Evolutionary conservation across 208 protist genomes (phyloP).

Genomic region (Leishmania tarentolae): DNA sequence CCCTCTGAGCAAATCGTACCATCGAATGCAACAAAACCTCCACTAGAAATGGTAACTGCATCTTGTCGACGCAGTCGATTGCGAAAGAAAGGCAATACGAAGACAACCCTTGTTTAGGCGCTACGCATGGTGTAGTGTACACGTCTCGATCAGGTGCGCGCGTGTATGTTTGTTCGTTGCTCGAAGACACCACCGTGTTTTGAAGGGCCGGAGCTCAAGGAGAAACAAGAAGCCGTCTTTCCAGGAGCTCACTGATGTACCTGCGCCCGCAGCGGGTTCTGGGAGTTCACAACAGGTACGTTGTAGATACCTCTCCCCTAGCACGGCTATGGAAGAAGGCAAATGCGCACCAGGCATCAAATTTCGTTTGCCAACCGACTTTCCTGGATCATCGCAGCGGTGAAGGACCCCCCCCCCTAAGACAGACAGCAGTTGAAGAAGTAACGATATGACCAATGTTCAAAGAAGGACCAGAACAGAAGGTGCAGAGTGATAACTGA

Average conservation of each 20-base stretch:
- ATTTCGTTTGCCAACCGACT: not conserved
- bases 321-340: not conserved
- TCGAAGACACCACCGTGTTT: not conserved
- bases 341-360: not conserved
- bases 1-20: not conserved
- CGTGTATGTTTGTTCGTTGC: not conserved
- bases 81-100: not conserved
- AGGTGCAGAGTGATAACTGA: not conserved
- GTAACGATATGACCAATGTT: not conserved
- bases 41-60: not conserved
- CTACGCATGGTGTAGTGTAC: not conserved
- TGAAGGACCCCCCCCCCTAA: slow-evolving; percentile 5
- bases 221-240: not conserved
- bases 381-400: not conserved
- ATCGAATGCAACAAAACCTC: not conserved
- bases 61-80: not conserved
- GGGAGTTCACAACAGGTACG: not conserved
- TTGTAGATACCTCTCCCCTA: not conserved
- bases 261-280: not conserved
- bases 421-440: not conserved
- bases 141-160: not conserved
- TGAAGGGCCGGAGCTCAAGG: not conserved
- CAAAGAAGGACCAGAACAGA: not conserved
- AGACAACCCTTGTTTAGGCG: not conserved
- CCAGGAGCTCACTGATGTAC: not conserved